phyloP scores from a whole-genome alignment of 2,329 filamentous ascomycete genomes.

The Hypoxylon sp. region DNA sequence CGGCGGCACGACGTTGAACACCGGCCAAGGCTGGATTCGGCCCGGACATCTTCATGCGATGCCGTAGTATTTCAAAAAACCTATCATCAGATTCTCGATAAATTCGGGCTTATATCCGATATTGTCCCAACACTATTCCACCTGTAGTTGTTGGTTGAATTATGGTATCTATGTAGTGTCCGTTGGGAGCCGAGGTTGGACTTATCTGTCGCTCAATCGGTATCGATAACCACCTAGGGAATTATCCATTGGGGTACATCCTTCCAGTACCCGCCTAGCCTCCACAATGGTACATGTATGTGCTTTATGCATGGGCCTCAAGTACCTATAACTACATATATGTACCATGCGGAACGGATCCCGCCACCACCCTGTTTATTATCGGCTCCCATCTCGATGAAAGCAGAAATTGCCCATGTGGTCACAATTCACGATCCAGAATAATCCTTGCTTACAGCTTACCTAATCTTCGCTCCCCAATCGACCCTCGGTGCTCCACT shows the following conservation, averaged over 20 bases:
- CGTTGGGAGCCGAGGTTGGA: slow-evolving; percentile 29
- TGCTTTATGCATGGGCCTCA: slow-evolving; percentile 2
- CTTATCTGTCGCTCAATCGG: not conserved
- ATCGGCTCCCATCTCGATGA: slow-evolving; percentile 10
- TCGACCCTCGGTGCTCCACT: slow-evolving; percentile 5
- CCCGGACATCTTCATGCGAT: slow-evolving; percentile 39
- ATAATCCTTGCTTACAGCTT: slow-evolving; percentile 30
- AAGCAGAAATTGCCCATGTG: slow-evolving; percentile 37
- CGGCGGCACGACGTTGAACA: slow-evolving; percentile 49
- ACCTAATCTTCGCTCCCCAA: slow-evolving; percentile 34
- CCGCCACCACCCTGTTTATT: not conserved
- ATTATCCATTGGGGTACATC: slow-evolving; percentile 2
- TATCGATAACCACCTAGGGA: slow-evolving; percentile 25
- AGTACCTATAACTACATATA: too few species aligned
- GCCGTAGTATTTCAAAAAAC: not conserved
- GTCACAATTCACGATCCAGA: slow-evolving; percentile 39
- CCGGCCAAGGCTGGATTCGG: slow-evolving; percentile 39
- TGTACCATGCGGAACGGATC: not conserved
- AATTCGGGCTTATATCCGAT: not conserved
- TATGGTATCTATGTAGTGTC: not conserved
- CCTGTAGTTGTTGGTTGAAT: not conserved
- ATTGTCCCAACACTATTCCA: not conserved
- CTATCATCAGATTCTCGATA: not conserved
- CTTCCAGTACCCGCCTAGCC: not conserved
- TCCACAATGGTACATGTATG: not conserved